These are phyloP conservation scores for Penicillium sp. DNA, from an alignment of 2,329 filamentous ascomycete species.

Conservation along the genomic window DNA sequence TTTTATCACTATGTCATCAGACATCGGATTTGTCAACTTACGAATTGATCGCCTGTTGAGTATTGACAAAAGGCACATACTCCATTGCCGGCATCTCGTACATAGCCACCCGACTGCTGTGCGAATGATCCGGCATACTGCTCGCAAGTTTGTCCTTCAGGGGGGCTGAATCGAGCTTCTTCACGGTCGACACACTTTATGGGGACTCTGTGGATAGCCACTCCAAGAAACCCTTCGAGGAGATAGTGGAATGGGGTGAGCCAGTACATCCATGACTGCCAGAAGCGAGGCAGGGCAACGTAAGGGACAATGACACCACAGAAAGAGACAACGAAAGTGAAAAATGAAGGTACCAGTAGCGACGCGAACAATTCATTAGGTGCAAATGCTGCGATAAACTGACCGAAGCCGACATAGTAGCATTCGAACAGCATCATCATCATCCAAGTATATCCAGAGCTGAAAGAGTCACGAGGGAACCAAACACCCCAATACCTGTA, in stretches of 20 bases:
- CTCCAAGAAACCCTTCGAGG: conserved; percentile 64
- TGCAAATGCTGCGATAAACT: conserved; percentile 68
- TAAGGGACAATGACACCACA: conserved; percentile 77
- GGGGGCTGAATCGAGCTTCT: conserved; percentile 64
- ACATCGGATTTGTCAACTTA: too few relatives aligned
- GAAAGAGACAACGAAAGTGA: conserved; percentile 71
- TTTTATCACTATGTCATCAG: too few relatives aligned
- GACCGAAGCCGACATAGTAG: conserved; percentile 68
- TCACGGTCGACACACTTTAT: conserved; percentile 62
- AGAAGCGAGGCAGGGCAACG: conserved; percentile 65
- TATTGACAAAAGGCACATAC: conserved; percentile 69
- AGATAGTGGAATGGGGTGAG: conserved; percentile 71
- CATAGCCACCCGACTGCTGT: conserved; percentile 62
- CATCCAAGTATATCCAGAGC: conserved; percentile 65
- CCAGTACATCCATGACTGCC: conserved; percentile 69
- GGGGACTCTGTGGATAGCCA: conserved; percentile 58
- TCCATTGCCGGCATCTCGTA: conserved; percentile 59
- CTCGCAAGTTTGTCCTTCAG: conserved; percentile 63
- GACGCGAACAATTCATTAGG: conserved; percentile 71
- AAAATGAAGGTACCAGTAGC: conserved; percentile 69
- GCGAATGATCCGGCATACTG: conserved; percentile 62
- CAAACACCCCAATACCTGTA: conserved; percentile 58
- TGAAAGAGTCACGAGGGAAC: conserved; percentile 61
- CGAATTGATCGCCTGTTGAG: conserved; percentile 64
- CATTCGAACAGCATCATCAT: conserved; percentile 69